phyloP scores from a whole-genome alignment of 257 asterid species.

The Galeopsis tetrahit region DNA sequence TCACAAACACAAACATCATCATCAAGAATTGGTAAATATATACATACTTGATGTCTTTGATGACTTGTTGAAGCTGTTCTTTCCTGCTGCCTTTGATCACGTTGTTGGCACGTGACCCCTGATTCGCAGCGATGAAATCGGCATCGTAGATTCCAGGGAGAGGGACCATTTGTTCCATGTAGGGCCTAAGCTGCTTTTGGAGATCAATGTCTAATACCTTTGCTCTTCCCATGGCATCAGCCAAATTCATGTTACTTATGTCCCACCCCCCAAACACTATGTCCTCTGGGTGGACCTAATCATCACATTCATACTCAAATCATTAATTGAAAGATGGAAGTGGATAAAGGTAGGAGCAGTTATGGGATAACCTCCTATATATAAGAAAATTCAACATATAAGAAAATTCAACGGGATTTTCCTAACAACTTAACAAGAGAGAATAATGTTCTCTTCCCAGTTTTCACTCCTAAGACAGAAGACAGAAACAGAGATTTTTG shows the following conservation, averaged over 20 bases:
- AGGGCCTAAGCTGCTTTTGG: conserved; percentile 90
- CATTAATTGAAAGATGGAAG: conserved; percentile 7
- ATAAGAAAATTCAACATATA: no score
- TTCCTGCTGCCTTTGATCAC: conserved; percentile 83
- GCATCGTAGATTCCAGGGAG: conserved; percentile 95
- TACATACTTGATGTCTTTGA: conserved; percentile 76
- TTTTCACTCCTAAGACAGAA: no score
- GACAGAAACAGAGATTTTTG: no score
- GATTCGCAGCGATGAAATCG: conserved; percentile 99
- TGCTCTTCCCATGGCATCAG: conserved; percentile 96
- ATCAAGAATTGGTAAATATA: not conserved
- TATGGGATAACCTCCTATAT: no score
- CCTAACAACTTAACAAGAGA: no score
- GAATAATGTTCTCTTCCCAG: no score
- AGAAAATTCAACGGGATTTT: not conserved
- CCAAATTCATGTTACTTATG: conserved; percentile 90
- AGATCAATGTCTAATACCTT: conserved; percentile 90
- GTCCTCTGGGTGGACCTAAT: conserved; percentile 89
- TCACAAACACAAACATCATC: no score
- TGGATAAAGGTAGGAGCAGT: no score
- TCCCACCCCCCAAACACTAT: conserved; percentile 98
- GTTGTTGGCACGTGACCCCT: conserved; percentile 87
- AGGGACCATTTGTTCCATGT: conserved; percentile 98
- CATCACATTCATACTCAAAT: conserved; percentile 29
- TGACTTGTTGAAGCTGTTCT: conserved; percentile 79